These are phyloP conservation scores for Shiraia sp. DNA, from an alignment of 2,329 filamentous ascomycete species.

Conservation along the genomic window DNA sequence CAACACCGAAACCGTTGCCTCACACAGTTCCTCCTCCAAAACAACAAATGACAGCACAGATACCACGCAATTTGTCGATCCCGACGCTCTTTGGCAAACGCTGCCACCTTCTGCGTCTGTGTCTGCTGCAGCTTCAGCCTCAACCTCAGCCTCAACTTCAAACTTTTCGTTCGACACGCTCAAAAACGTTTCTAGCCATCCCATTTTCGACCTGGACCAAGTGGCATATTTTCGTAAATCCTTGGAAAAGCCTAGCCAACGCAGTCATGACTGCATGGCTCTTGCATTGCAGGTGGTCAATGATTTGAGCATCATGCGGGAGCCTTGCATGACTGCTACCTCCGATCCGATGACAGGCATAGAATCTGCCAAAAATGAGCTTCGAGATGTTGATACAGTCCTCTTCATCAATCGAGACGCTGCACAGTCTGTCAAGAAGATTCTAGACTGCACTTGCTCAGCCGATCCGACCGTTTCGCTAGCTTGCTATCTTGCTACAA, in stretches of 20 bases:
- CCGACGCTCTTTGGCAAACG: not conserved
- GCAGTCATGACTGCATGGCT: constrained; percentile 2
- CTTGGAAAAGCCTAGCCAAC: not conserved
- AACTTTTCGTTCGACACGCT: not conserved
- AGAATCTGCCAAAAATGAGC: not conserved
- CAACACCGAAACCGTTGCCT: not conserved
- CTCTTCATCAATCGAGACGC: constrained; percentile 3
- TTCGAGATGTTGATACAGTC: constrained; percentile 2
- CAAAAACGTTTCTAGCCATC: not conserved
- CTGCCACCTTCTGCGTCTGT: not conserved
- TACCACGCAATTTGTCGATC: not conserved
- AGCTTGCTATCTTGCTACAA: constrained; percentile 1
- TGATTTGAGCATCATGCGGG: not conserved
- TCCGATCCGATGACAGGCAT: constrained; percentile 1
- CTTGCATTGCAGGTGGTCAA: constrained; percentile 1
- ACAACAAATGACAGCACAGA: not conserved
- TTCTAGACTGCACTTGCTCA: constrained; percentile 1
- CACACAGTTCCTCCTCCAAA: not conserved
- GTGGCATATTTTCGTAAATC: not conserved
- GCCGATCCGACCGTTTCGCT: constrained; percentile 1
- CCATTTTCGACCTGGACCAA: not conserved
- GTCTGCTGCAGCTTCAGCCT: no score
- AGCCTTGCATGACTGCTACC: not conserved
- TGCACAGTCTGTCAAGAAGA: constrained; percentile 3
- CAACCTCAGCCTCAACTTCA: not conserved